Conservation (phyloP, 2,329 filamentous ascomycete species). For the Ophiocordyceps robertsii region DNA sequence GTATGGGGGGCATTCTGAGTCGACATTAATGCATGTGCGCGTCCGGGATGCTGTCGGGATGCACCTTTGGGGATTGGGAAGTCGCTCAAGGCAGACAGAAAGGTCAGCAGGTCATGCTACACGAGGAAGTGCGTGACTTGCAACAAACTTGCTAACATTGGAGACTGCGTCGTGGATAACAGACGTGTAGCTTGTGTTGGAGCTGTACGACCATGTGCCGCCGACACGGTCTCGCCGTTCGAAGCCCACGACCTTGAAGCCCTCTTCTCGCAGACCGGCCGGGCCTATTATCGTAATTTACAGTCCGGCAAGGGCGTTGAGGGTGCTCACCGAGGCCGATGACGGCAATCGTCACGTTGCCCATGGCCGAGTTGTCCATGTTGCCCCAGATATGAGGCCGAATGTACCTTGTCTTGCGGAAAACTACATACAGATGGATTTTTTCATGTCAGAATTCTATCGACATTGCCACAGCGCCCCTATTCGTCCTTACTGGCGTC, state of each 20-base stretch:
- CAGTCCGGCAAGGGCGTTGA: not conserved
- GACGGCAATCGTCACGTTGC: conserved; percentile 8
- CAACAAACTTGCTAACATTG: conserved; percentile 5
- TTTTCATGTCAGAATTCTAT: too few relatives aligned
- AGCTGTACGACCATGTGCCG: conserved; percentile 22
- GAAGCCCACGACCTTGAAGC: conserved; percentile 28
- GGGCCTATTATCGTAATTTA: not conserved
- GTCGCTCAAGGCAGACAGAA: conserved; percentile 20
- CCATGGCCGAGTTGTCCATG: not conserved
- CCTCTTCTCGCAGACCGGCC: conserved; percentile 22
- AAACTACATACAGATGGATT: too few relatives aligned
- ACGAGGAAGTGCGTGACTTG: not conserved
- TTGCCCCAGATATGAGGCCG: too few relatives aligned
- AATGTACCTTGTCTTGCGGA: too few relatives aligned
- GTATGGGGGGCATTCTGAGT: conserved; percentile 7
- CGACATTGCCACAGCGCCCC: too few relatives aligned
- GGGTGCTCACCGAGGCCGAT: conserved; percentile 13
- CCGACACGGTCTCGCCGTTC: conserved; percentile 26
- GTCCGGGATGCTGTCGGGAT: too few relatives aligned
- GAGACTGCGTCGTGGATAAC: conserved; percentile 1
- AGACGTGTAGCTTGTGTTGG: not conserved
- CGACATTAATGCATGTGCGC: too few relatives aligned
- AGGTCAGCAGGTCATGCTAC: too few relatives aligned
- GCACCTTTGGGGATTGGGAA: conserved; percentile 18
- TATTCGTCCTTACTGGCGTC: too few relatives aligned